phyloP scores from a whole-genome alignment of 176 grass and related monocot species.

The Elaeis guineensis region DNA sequence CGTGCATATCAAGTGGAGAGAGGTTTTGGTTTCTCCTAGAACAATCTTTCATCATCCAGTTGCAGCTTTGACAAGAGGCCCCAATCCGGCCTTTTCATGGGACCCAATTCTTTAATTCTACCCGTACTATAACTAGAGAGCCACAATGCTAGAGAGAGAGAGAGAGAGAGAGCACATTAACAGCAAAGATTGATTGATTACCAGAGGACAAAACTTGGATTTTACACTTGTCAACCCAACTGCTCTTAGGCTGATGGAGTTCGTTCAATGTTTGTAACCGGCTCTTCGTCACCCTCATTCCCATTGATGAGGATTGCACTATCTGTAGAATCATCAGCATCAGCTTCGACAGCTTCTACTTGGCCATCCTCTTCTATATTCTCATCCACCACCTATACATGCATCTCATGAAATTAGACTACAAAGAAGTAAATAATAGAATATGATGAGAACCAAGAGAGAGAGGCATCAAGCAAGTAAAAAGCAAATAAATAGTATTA shows the following conservation, averaged over 20 bases:
- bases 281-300: slow-evolving; percentile 79
- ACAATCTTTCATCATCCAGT: too few species aligned
- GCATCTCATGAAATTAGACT: background rate
- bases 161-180: background rate
- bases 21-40: too few species aligned
- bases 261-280: slow-evolving; percentile 46
- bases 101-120: too few species aligned
- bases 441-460: background rate
- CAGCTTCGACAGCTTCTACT: slow-evolving; percentile 64
- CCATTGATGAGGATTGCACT: slow-evolving; percentile 70
- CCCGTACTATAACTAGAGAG: too few species aligned
- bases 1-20: too few species aligned
- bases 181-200: slow-evolving; percentile 7
- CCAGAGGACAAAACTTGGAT: slow-evolving; percentile 20
- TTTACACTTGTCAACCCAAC: slow-evolving; percentile 11
- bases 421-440: background rate
- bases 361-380: slow-evolving; percentile 38
- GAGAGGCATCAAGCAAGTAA: background rate
- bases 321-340: slow-evolving; percentile 52
- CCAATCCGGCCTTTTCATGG: too few species aligned
- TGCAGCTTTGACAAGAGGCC: too few species aligned
- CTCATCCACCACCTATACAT: slow-evolving; percentile 28
- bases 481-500: too few species aligned
- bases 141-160: too few species aligned
- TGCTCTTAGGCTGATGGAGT: slow-evolving; percentile 11